Percentiles rank a stretch among this genome's conserved stretches.
phyloP scores from a whole-genome alignment of 306 rosid species.

The Quercus wislizeni region DNA sequence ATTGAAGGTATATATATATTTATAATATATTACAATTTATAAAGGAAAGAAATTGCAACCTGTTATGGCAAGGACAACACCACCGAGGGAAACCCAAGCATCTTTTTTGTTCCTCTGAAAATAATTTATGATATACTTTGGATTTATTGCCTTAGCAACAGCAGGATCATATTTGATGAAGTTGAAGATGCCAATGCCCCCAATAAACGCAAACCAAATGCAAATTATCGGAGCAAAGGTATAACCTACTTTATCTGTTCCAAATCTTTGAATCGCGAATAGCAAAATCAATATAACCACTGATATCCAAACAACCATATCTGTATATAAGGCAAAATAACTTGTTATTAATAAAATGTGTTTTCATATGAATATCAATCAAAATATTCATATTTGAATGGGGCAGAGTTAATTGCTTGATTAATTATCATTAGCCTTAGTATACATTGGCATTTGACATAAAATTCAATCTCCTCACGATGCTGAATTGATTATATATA shows the following conservation, averaged over 20 bases:
- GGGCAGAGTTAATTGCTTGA: too few species aligned
- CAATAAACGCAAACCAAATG: constrained; percentile 34
- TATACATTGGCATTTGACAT: too few species aligned
- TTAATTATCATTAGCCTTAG: too few species aligned
- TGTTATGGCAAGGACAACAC: constrained; percentile 35
- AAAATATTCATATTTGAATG: too few species aligned
- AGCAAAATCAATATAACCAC: constrained; percentile 28
- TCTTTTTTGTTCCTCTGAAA: constrained; percentile 36
- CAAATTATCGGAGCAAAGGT: constrained; percentile 41
- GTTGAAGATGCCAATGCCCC: constrained; percentile 35
- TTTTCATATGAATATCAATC: too few species aligned
- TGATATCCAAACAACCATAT: constrained; percentile 36
- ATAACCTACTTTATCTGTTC: constrained; percentile 48
- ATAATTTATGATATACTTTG: constrained; percentile 26
- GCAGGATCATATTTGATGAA: constrained; percentile 25
- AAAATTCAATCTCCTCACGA: too few species aligned
- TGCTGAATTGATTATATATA: too few species aligned
- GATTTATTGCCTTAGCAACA: constrained; percentile 36
- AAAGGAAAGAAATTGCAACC: constrained; percentile 12
- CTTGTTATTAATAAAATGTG: too few species aligned
- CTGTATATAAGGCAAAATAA: constrained; percentile 9
- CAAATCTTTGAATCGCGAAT: constrained; percentile 40
- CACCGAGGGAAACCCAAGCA: constrained; percentile 54
- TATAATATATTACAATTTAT: background rate
- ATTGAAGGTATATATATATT: background rate